Conservation (phyloP, 495 filamentous ascomycete genomes). For the Acidiella bohemica region DNA sequence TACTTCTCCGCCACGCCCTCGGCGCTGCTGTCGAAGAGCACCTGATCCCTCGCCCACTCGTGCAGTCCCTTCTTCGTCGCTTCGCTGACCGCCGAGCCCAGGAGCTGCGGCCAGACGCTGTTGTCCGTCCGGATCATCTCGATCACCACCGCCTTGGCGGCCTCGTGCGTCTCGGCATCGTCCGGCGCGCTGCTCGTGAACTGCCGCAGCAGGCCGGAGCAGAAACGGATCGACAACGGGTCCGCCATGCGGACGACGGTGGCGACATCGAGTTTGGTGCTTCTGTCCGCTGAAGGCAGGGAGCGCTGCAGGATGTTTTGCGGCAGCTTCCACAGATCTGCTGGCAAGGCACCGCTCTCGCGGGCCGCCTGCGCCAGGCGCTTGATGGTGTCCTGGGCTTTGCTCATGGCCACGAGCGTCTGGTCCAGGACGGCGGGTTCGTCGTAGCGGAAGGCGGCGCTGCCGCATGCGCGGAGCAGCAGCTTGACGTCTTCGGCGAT, state of each 20-base stretch:
- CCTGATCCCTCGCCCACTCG: conserved; percentile 7
- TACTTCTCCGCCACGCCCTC: neutral
- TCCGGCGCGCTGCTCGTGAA: neutral
- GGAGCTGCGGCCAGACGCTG: conserved; percentile 16
- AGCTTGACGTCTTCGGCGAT: neutral
- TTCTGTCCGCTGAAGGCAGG: neutral
- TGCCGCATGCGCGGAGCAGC: neutral
- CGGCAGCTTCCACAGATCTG: neutral
- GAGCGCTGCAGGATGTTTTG: neutral
- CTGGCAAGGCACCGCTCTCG: neutral
- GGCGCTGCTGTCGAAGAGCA: neutral
- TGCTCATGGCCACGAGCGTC: neutral
- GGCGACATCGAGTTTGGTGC: neutral
- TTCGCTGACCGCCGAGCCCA: conserved; percentile 1
- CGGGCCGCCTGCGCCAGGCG: neutral
- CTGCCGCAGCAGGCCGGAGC: conserved; percentile 2
- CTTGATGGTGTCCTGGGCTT: neutral
- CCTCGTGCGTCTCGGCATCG: neutral
- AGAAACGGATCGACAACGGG: conserved; percentile 12
- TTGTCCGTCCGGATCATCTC: conserved; percentile 9
- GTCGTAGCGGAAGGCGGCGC: neutral
- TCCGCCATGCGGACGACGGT: conserved; percentile 4
- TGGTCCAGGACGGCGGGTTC: neutral
- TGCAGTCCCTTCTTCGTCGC: conserved; percentile 8
- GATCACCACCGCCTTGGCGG: conserved; percentile 2